These are phyloP conservation scores for Cytospora leucostoma DNA, from an alignment of 2,329 filamentous ascomycete genomes.

Conservation along the genomic window DNA sequence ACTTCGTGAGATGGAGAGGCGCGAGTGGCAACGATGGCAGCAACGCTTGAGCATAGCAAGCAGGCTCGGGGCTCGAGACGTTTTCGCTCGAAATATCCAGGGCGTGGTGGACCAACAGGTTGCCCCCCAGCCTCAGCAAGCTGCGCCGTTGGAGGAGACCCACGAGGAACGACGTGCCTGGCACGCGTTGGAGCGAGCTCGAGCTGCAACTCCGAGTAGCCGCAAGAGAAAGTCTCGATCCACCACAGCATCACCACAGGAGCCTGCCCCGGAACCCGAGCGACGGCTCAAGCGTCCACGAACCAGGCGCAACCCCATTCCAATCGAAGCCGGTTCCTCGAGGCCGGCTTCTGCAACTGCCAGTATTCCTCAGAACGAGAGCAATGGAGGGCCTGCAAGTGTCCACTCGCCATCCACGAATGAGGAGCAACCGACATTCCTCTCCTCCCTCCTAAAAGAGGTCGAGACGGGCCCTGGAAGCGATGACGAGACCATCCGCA, in stretches of 20 bases:
- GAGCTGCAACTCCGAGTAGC: conserved; percentile 51
- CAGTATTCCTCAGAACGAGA: conserved; percentile 25
- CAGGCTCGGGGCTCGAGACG: conserved; percentile 72
- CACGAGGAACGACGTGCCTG: conserved; percentile 82
- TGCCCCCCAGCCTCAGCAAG: conserved; percentile 40
- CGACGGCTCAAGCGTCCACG: conserved; percentile 86
- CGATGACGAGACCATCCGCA: conserved; percentile 56
- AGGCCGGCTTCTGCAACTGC: conserved; percentile 29
- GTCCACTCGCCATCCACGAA: conserved; percentile 37
- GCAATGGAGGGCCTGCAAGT: conserved; percentile 24
- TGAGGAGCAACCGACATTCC: conserved; percentile 70
- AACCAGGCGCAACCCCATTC: conserved; percentile 64
- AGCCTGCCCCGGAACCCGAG: conserved; percentile 70
- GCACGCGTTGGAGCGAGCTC: conserved; percentile 86
- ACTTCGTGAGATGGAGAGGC: conserved; percentile 53
- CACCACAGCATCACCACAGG: conserved; percentile 68
- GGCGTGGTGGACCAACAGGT: conserved; percentile 58
- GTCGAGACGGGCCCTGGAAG: conserved; percentile 68
- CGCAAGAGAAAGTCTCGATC: conserved; percentile 77
- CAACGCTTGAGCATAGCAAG: conserved; percentile 80
- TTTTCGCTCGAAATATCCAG: conserved; percentile 66
- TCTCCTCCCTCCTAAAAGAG: conserved; percentile 85
- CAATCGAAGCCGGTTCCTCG: conserved; percentile 48
- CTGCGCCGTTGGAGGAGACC: conserved; percentile 62
- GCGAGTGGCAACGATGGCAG: conserved; percentile 74